phyloP scores from a whole-genome alignment of 208 protist species.

The Naegleria lovaniensis region DNA sequence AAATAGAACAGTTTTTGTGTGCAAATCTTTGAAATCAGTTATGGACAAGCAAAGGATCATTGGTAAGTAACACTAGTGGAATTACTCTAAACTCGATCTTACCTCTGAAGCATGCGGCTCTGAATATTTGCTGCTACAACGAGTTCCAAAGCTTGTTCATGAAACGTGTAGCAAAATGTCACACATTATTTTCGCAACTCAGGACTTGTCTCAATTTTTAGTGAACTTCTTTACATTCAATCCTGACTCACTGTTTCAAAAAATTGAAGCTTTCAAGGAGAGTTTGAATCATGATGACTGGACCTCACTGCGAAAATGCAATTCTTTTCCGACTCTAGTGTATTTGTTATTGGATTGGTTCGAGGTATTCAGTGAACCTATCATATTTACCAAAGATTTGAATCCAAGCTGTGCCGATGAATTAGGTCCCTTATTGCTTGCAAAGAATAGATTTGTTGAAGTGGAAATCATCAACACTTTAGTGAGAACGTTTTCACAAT shows the following conservation, averaged over 20 bases:
- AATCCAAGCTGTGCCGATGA: not conserved
- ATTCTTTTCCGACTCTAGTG: not conserved
- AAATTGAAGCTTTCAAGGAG: not conserved
- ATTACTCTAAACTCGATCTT: no score
- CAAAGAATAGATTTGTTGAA: not conserved
- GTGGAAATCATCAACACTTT: not conserved
- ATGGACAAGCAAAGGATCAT: not conserved
- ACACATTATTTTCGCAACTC: not conserved
- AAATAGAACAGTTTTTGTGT: not conserved
- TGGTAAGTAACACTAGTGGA: not conserved
- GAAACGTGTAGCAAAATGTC: not conserved
- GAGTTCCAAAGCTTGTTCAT: not conserved
- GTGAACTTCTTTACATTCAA: not conserved
- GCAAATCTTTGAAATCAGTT: not conserved
- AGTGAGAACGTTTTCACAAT: not conserved
- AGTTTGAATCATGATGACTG: not conserved
- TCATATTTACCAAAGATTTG: not conserved
- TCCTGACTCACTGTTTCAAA: not conserved
- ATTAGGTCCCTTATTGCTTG: not conserved
- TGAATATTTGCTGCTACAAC: not conserved
- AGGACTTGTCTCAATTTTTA: not conserved
- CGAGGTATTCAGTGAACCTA: not conserved
- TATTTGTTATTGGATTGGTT: not conserved
- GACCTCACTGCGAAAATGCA: not conserved
- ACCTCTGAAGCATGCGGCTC: not conserved